These are phyloP conservation scores for Aspergillus nomiae DNA, from an alignment of 2,329 filamentous ascomycete genomes.

Conservation along the genomic window DNA sequence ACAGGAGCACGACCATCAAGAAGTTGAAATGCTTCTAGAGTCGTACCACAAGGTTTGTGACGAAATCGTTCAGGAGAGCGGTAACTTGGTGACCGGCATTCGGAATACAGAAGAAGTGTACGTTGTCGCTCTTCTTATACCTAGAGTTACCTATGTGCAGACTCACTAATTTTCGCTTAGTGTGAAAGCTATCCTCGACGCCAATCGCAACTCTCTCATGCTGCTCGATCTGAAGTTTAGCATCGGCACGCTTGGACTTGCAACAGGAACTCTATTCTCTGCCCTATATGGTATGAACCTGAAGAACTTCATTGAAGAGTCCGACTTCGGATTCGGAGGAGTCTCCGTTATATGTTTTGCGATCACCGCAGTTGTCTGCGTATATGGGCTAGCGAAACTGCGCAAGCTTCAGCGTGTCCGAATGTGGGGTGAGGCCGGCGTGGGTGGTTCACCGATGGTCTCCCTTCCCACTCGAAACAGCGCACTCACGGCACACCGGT, in stretches of 20 bases:
- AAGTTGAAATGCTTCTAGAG: conserved; percentile 95
- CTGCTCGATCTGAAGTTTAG: conserved; percentile 94
- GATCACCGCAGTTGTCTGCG: conserved; percentile 75
- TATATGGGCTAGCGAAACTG: conserved; percentile 81
- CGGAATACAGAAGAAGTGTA: conserved; percentile 98
- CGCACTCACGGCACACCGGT: conserved; percentile 26
- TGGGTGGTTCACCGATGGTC: conserved; percentile 32
- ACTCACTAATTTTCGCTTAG: conserved; percentile 47
- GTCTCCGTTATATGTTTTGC: conserved; percentile 71
- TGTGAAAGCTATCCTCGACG: conserved; percentile 94
- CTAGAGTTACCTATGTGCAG: neutral
- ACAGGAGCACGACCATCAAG: conserved; percentile 84
- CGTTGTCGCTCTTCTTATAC: conserved; percentile 35
- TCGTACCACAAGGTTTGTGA: conserved; percentile 98
- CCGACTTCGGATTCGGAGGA: conserved; percentile 77
- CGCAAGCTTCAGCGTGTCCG: conserved; percentile 83
- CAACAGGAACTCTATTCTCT: conserved; percentile 90
- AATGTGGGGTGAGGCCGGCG: conserved; percentile 70
- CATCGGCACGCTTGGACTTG: conserved; percentile 91
- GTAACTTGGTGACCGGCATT: conserved; percentile 90
- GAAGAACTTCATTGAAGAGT: conserved; percentile 97
- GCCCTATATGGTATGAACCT: conserved; percentile 99
- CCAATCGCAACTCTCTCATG: conserved; percentile 98
- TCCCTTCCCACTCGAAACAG: conserved; percentile 29
- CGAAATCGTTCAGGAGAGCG: conserved; percentile 93